phyloP scores from a whole-genome alignment of 2,329 filamentous ascomycete species.

The Penicillium italicum region DNA sequence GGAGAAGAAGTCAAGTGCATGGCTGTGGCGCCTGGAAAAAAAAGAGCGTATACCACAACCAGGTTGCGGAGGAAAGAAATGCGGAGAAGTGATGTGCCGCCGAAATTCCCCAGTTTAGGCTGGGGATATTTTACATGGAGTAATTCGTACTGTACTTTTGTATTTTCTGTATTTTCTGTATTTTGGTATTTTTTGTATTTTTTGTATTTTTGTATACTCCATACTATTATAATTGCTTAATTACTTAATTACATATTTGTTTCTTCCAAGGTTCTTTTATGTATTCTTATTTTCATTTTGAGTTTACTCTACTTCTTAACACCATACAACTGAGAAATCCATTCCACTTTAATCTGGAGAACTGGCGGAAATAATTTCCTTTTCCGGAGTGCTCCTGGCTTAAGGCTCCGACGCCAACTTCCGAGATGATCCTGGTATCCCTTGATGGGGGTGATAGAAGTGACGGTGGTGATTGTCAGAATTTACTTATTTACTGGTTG shows the following conservation, averaged over 20 bases:
- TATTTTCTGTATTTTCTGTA: not conserved
- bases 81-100: constrained; percentile 22
- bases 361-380: not conserved
- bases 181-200: not conserved
- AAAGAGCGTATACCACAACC: not conserved
- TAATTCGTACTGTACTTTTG: not conserved
- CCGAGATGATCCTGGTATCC: not conserved
- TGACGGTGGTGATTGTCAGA: no score
- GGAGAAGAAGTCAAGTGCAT: constrained; percentile 6
- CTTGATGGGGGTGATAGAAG: no score
- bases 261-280: no score
- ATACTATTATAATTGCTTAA: not conserved
- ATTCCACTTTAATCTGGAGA: not conserved
- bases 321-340: not conserved
- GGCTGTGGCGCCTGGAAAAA: constrained; percentile 7
- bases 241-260: not conserved
- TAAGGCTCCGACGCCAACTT: constrained; percentile 8
- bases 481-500: no score
- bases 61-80: constrained; percentile 14
- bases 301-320: not conserved
- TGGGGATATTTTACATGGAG: not conserved
- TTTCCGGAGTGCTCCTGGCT: not conserved
- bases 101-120: constrained; percentile 9
- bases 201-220: not conserved
- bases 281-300: not conserved